These are phyloP conservation scores for Pulicaria dysenterica DNA, from an alignment of 129 eudicot genomes.

Conservation along the genomic window DNA sequence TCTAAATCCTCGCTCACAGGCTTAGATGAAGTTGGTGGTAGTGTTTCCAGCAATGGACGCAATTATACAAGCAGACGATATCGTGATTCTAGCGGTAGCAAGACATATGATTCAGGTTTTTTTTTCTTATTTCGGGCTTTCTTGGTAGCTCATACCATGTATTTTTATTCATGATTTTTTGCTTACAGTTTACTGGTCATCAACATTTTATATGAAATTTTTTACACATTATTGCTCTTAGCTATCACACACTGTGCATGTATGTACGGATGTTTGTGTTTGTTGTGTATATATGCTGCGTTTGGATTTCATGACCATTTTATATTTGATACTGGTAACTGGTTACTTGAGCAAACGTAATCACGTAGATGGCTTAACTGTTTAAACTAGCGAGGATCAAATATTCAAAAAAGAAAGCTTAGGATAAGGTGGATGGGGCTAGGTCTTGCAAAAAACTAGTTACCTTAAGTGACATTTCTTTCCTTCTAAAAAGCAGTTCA, in stretches of 20 bases:
- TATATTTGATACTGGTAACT: too few relatives aligned
- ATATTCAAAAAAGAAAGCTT: not conserved
- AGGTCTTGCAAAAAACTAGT: not conserved
- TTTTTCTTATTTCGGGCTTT: not conserved
- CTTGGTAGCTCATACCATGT: slow-evolving; percentile 1
- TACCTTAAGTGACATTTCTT: not conserved
- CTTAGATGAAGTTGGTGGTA: slow-evolving; percentile 53
- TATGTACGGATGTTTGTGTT: too few relatives aligned
- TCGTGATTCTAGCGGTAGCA: slow-evolving; percentile 59
- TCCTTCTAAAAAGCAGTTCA: not conserved
- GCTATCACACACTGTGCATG: not conserved
- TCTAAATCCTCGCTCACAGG: slow-evolving; percentile 39
- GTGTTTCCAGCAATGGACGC: slow-evolving; percentile 25
- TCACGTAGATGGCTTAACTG: too few relatives aligned
- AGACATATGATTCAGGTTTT: slow-evolving; percentile 63
- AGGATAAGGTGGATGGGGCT: not conserved
- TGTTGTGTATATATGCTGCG: too few relatives aligned
- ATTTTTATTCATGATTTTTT: not conserved
- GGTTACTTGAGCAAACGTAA: too few relatives aligned
- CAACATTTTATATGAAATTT: not conserved
- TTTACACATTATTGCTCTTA: too few relatives aligned
- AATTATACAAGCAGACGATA: slow-evolving; percentile 50
- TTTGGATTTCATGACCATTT: too few relatives aligned
- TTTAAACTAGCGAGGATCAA: not conserved
- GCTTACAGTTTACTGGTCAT: slow-evolving; percentile 5